Conservation (phyloP, 768 basidiomycete species). For the Phanerochaete sordida region DNA sequence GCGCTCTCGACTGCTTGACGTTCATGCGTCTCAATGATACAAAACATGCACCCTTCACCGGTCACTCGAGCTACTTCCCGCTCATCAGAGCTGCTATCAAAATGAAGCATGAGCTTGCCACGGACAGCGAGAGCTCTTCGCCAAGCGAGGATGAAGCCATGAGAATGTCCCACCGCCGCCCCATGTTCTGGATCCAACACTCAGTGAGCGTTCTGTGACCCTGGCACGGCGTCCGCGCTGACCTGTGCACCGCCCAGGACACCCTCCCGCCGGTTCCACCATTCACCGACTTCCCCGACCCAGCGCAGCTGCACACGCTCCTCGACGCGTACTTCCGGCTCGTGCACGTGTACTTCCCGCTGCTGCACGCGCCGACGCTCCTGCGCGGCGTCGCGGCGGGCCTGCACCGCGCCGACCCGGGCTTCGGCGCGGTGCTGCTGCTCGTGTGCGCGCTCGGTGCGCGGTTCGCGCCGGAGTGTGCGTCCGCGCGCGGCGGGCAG, state of each 20-base stretch:
- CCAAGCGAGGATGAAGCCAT: too few species aligned
- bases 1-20: background rate
- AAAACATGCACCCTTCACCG: constrained; percentile 24
- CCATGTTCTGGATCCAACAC: too few species aligned
- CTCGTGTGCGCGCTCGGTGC: constrained; percentile 41
- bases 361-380: constrained; percentile 40
- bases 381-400: constrained; percentile 26
- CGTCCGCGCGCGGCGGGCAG: constrained; percentile 23
- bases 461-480: constrained; percentile 42
- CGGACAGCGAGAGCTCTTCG: too few species aligned
- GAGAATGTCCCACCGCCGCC: too few species aligned
- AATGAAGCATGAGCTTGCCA: constrained; percentile 37
- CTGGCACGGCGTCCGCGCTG: too few species aligned
- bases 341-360: constrained; percentile 31
- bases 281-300: constrained; percentile 26
- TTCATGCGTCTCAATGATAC: constrained; percentile 18
- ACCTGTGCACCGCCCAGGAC: too few species aligned
- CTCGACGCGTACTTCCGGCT: constrained; percentile 40
- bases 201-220: too few species aligned
- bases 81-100: constrained; percentile 38
- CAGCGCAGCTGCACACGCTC: constrained; percentile 30
- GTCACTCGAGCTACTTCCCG: constrained; percentile 37
- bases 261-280: too few species aligned
- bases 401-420: constrained; percentile 29
- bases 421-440: constrained; percentile 36